A percentile compares a stretch with the other conserved stretches of the same genome.
Conservation (phyloP, 805 yeast genomes). For the Candida fluviatilis region DNA sequence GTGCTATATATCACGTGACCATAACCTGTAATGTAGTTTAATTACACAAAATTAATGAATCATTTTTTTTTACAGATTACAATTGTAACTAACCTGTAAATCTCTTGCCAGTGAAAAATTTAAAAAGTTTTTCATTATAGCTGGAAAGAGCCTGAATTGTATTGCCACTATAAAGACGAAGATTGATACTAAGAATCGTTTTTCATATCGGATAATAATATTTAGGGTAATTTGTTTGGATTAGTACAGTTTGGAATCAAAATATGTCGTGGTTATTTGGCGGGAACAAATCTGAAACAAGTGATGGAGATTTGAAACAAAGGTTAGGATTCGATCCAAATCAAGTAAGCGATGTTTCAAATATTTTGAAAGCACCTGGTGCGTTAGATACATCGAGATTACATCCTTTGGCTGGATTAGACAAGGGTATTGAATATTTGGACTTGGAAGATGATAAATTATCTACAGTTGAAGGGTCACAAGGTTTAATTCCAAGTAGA, state of each 20-base stretch:
- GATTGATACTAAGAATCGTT: background rate
- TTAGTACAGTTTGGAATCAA: background rate
- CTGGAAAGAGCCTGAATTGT: background rate
- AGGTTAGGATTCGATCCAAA: constrained; percentile 62
- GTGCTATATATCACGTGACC: too few species aligned
- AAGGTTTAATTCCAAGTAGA: constrained; percentile 90
- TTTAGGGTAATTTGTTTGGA: background rate
- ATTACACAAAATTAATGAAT: too few species aligned
- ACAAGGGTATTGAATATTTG: constrained; percentile 82
- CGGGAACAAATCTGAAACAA: constrained; percentile 17
- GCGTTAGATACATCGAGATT: constrained; percentile 59
- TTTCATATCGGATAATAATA: background rate
- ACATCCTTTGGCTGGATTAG: constrained; percentile 92
- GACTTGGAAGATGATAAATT: constrained; percentile 81
- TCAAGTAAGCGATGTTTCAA: constrained; percentile 58
- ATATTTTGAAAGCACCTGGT: constrained; percentile 56
- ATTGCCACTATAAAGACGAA: background rate
- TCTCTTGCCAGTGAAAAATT: constrained; percentile 1
- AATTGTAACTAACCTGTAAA: background rate
- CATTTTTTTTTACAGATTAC: background rate
- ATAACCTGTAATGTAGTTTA: too few species aligned
- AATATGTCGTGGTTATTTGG: constrained; percentile 52
- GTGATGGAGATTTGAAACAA: constrained; percentile 18
- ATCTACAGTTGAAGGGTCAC: constrained; percentile 76
- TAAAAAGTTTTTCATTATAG: background rate